Evolutionary conservation across 2,329 filamentous ascomycete genomes (phyloP).

Genomic region (Monilinia polystroma): DNA sequence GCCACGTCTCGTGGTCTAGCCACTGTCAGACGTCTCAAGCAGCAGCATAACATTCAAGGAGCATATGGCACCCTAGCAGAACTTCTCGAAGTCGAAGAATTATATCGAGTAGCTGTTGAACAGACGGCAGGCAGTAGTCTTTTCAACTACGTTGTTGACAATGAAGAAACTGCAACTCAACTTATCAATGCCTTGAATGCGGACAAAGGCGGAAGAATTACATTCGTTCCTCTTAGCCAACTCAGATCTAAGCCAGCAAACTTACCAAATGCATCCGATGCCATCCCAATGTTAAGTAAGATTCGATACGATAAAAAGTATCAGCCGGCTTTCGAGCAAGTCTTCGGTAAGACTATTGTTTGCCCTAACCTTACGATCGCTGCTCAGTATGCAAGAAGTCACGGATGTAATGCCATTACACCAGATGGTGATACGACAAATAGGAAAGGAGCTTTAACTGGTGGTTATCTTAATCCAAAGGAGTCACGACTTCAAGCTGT

Average conservation of each 20-base stretch:
- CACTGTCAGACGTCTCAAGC: slow-evolving; percentile 80
- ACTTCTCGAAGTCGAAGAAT: slow-evolving; percentile 80
- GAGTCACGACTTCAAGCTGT: slow-evolving; percentile 87
- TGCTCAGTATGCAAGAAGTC: slow-evolving; percentile 86
- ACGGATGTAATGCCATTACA: slow-evolving; percentile 89
- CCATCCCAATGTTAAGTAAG: slow-evolving; percentile 82
- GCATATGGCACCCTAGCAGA: slow-evolving; percentile 93
- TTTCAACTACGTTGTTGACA: slow-evolving; percentile 96
- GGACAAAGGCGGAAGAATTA: slow-evolving; percentile 80
- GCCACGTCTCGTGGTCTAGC: slow-evolving; percentile 83
- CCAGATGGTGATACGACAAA: slow-evolving; percentile 93
- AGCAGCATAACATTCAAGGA: slow-evolving; percentile 75
- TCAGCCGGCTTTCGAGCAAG: slow-evolving; percentile 85
- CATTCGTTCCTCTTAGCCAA: slow-evolving; percentile 90
- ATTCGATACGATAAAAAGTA: slow-evolving; percentile 74
- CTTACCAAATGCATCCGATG: slow-evolving; percentile 82
- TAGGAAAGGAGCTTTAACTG: slow-evolving; percentile 91
- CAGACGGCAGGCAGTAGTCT: slow-evolving; percentile 89
- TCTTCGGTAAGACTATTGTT: slow-evolving; percentile 93
- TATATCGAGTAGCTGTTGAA: slow-evolving; percentile 85
- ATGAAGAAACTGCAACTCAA: slow-evolving; percentile 78
- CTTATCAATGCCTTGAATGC: slow-evolving; percentile 78
- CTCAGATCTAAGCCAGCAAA: slow-evolving; percentile 69
- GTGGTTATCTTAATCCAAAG: slow-evolving; percentile 85
- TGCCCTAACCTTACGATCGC: slow-evolving; percentile 88